These are phyloP conservation scores for Chytriomyces sp. DNA, from an alignment of 192 early-diverging fungal species.

Conservation along the genomic window DNA sequence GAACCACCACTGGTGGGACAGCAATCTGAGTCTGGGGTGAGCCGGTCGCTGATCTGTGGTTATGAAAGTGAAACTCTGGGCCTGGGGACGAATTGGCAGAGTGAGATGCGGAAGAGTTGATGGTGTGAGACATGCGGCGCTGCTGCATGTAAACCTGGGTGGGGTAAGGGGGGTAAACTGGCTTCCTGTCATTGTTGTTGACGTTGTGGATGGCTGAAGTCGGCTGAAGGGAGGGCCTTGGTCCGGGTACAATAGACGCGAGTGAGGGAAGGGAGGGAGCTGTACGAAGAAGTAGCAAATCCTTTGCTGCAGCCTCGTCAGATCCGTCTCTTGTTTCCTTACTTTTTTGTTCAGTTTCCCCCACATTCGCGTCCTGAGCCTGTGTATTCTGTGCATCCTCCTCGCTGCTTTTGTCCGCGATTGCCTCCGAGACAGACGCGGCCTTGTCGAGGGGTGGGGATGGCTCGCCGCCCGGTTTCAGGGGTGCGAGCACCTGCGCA, in stretches of 20 bases:
- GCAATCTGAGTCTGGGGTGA: background rate
- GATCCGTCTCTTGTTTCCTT: too few relatives aligned
- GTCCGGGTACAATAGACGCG: background rate
- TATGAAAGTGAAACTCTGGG: too few relatives aligned
- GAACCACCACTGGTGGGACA: background rate
- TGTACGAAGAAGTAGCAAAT: background rate
- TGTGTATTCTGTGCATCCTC: background rate
- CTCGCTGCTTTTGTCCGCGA: background rate
- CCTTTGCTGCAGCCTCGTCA: slow-evolving; percentile 1
- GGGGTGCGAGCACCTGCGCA: too few relatives aligned
- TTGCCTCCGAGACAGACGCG: too few relatives aligned
- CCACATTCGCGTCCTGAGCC: background rate
- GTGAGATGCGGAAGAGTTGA: background rate
- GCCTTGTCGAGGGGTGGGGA: too few relatives aligned
- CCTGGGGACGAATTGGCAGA: too few relatives aligned
- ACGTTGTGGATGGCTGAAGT: background rate
- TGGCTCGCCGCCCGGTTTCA: too few relatives aligned
- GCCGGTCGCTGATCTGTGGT: too few relatives aligned
- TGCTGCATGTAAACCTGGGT: background rate
- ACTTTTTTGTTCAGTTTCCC: too few relatives aligned
- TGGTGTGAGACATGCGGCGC: background rate
- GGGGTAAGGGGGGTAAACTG: background rate
- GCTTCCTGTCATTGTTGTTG: background rate
- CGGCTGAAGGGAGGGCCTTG: background rate
- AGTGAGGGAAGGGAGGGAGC: background rate